Percentiles rank a stretch among this genome's conserved stretches.
phyloP scores from a whole-genome alignment of 2,329 filamentous ascomycete species.

The Cladorrhinum sp. region DNA sequence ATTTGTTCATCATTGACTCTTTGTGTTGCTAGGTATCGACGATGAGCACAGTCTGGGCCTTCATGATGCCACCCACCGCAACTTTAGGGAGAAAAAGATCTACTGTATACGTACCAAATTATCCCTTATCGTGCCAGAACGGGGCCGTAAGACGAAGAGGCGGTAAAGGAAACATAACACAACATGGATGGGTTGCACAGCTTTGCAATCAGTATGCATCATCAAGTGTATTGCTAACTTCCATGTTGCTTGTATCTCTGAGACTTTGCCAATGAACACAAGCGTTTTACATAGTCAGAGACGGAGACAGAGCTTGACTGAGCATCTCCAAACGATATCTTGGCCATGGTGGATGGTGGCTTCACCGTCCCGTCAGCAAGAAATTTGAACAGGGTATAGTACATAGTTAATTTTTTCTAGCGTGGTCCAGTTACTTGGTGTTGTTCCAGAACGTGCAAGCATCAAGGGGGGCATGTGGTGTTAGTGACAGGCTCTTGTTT shows the following conservation, averaged over 20 bases:
- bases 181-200: slow-evolving; percentile 3
- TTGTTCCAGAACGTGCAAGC: slow-evolving; percentile 5
- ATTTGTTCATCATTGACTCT: not conserved
- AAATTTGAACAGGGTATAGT: not conserved
- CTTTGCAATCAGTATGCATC: not conserved
- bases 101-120: not conserved
- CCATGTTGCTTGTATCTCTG: not conserved
- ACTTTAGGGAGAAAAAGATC: slow-evolving; percentile 14
- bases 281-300: not conserved
- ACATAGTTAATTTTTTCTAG: not conserved
- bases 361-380: slow-evolving; percentile 5
- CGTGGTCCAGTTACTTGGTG: not conserved
- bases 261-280: not conserved
- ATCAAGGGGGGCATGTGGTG: not conserved
- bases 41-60: slow-evolving; percentile 19
- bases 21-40: not conserved
- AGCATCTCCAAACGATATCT: slow-evolving; percentile 1
- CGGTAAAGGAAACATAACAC: slow-evolving; percentile 21
- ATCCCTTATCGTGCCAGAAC: not conserved
- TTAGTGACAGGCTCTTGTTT: not conserved
- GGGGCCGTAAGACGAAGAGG: slow-evolving; percentile 17
- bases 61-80: slow-evolving; percentile 18
- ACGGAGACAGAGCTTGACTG: slow-evolving; percentile 24
- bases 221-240: not conserved
- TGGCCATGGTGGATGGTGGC: slow-evolving; percentile 5